These are phyloP conservation scores for Fraxinus velutina DNA, from an alignment of 305 asterid species.

Conservation along the genomic window DNA sequence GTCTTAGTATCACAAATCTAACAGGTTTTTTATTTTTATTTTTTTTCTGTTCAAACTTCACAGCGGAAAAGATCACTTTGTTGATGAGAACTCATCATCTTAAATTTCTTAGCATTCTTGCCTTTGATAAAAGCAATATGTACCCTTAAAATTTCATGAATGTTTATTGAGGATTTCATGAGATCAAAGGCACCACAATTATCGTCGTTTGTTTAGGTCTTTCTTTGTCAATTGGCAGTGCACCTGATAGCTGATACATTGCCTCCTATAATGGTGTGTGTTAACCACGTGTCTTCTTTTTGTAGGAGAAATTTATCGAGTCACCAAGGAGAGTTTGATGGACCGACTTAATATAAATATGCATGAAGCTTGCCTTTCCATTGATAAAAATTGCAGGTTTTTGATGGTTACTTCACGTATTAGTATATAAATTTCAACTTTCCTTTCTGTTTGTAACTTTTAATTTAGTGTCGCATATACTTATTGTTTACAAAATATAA, in stretches of 20 bases:
- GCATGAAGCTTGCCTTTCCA: slow-evolving; percentile 70
- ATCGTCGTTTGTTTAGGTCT: background rate
- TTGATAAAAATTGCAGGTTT: slow-evolving; percentile 70
- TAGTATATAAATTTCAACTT: background rate
- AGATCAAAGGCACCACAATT: background rate
- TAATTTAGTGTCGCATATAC: background rate
- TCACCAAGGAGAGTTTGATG: slow-evolving; percentile 70
- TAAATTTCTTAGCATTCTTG: background rate
- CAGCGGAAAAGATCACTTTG: background rate
- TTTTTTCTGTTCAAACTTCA: background rate
- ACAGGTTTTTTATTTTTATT: background rate
- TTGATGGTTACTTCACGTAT: background rate
- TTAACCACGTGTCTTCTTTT: background rate
- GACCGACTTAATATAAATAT: slow-evolving; percentile 72
- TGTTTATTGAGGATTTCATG: background rate
- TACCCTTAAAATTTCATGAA: background rate
- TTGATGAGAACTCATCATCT: background rate
- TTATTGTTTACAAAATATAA: no score
- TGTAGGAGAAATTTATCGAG: slow-evolving; percentile 58
- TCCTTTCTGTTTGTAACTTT: background rate
- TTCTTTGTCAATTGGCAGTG: background rate
- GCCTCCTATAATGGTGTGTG: background rate
- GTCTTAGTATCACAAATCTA: background rate
- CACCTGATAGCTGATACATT: background rate
- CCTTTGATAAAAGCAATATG: background rate